phyloP scores from a whole-genome alignment of 345 rosid genomes.

The Boechera divaricarpa region DNA sequence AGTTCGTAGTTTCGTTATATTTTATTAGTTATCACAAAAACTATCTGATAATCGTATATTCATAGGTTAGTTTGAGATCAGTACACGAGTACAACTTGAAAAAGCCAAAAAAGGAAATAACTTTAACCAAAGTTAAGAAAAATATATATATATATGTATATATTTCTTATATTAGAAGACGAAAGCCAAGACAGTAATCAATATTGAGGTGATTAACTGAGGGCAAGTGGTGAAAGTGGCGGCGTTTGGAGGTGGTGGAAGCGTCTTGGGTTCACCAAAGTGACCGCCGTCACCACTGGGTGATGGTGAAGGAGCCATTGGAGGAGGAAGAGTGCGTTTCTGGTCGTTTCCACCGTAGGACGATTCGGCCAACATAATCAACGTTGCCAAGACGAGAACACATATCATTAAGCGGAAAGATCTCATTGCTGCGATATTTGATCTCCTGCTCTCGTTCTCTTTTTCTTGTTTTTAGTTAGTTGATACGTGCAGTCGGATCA shows the following conservation, averaged over 20 bases:
- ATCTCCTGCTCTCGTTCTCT: not conserved
- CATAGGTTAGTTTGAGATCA: not conserved
- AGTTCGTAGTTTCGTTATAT: no score
- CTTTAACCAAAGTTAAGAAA: no score
- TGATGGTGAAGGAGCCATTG: slow-evolving; percentile 31
- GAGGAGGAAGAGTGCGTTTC: not conserved
- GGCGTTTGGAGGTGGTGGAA: slow-evolving; percentile 20
- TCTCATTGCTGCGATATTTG: slow-evolving; percentile 18
- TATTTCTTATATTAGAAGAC: not conserved
- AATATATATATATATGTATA: no score
- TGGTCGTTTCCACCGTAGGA: not conserved
- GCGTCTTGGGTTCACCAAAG: slow-evolving; percentile 1
- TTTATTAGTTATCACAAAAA: no score
- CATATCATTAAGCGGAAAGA: not conserved
- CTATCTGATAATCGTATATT: no score
- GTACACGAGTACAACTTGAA: not conserved
- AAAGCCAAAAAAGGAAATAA: not conserved
- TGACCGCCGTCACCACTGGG: not conserved
- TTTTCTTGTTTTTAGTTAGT: not conserved
- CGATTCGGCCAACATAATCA: slow-evolving; percentile 4
- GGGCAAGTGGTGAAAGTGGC: slow-evolving; percentile 3
- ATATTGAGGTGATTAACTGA: not conserved
- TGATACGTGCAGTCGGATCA: not conserved
- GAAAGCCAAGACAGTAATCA: slow-evolving; percentile 7
- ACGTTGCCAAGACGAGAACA: slow-evolving; percentile 6